phyloP scores from a whole-genome alignment of 345 rosid genomes.

The Aquilaria sinensis region DNA sequence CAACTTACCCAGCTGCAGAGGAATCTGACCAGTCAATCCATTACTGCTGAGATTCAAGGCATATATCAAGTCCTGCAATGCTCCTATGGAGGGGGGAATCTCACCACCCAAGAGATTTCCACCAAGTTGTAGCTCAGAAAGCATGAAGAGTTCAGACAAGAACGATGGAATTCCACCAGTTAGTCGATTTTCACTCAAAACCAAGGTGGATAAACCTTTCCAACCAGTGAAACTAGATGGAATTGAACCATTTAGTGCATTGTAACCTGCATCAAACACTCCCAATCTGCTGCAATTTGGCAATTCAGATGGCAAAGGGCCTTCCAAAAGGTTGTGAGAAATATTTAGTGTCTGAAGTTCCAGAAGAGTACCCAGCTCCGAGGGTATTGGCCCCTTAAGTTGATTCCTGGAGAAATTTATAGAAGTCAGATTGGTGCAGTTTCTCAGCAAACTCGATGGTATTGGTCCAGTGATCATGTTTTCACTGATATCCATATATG shows the following conservation, averaged over 20 bases:
- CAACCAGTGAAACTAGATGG: conserved; percentile 40
- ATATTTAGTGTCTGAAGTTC: conserved; percentile 37
- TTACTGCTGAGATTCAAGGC: conserved; percentile 57
- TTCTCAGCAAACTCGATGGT: conserved; percentile 42
- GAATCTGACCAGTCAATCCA: conserved; percentile 53
- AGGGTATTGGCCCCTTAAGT: conserved; percentile 51
- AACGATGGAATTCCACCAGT: conserved; percentile 58
- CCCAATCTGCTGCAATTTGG: conserved; percentile 36
- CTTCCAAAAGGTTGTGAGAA: conserved; percentile 54
- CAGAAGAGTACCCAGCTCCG: conserved; percentile 45
- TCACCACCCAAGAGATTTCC: conserved; percentile 60
- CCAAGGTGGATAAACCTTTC: conserved; percentile 45
- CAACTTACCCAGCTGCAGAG: conserved; percentile 34
- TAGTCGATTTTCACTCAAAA: conserved; percentile 51
- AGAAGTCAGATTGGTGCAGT: conserved; percentile 34
- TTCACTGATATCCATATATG: conserved; percentile 41
- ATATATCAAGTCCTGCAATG: conserved; percentile 35
- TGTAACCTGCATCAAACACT: conserved; percentile 55
- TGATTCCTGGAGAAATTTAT: conserved; percentile 59
- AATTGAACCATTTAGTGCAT: conserved; percentile 51
- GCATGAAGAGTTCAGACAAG: conserved; percentile 40
- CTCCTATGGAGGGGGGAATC: conserved; percentile 59
- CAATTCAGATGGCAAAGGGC: conserved; percentile 56
- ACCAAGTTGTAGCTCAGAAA: conserved; percentile 49
- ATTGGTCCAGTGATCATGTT: conserved; percentile 57